Evolutionary conservation across 495 filamentous ascomycete genomes (phyloP), one percentile per base, ranked within the genome.

Genomic region (Delitschia confertaspora): DNA sequence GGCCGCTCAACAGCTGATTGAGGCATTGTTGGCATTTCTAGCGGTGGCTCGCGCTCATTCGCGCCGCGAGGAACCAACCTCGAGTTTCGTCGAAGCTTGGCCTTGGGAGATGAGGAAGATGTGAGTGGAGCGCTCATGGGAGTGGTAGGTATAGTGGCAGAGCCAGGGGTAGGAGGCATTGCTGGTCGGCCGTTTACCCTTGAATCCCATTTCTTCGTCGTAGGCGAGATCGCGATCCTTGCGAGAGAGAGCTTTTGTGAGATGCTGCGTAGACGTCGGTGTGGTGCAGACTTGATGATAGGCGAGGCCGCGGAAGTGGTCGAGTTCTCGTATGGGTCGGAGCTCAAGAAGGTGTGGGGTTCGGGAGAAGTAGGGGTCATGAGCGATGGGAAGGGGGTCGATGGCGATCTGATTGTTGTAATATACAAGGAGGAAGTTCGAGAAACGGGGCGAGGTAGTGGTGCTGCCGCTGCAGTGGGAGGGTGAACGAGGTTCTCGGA

Each of bases 191-290:
- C 52, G 40, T 46, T 41, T 35, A 38, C 43, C 4, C 46, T 41
- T 17, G 52, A 45, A 21, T 56, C 52, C 32, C 42, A 50, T 22
- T 56, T 56, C 37, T 51, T 56, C 6, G 45, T 45, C 1, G 47
- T 45, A 1, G 52, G 48, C 23, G 33, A 37, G 19, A 56, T 51
- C 6, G 53, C 43, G 9, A 52, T 52, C 29, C 49, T 52, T 16
- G 53, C 53, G 11, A 56, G 39, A 4, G 53, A 56, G n/a, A 56
- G 49, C 20, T 35, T 45, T 21, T 47, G 42, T 6, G 48, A 52
- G 17, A 56, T 52, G 27, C 19, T 32, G 17, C 53, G 53, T 9
- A 56, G 39, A 7, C 53, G 53, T 21, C 46, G 48, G 44, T 56
- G 48, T 1, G 53, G 49, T 6, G 34, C 26, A 8, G 10, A 35